Evolutionary conservation across 345 rosid genomes (phyloP), one percentile per base, ranked within the genome.

Genomic region (Hibiscus syriacus): DNA sequence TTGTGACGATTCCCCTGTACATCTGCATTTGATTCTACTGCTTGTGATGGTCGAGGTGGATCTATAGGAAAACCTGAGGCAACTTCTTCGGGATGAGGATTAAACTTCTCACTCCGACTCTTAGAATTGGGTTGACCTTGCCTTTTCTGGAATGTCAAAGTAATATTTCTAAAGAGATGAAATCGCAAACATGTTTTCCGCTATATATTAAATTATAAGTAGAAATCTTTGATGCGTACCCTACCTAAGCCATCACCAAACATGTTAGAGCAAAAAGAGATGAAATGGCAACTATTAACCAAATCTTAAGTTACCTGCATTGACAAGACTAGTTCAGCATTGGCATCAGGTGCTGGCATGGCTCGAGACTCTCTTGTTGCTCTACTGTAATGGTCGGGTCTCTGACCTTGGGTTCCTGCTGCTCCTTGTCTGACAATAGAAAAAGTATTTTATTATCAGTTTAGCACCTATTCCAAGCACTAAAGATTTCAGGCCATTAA

Each of bases 1-100:
- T 87, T 90, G 66, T 81, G 89, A 69, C 79, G 81, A 72, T 82
- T 83, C 19, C 86, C 92, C 45, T 77, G 88, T 64, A 86, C 65
- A 66, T 83, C 92, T 29, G 76, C 73, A 73, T 72, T 82, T 66
- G 87, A 75, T 66, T 90, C 98, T 63, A 74, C 73, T 23, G 78
- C 86, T 66, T 90, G 97, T 39, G 98, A 88, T 63, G 87, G 78
- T 76, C 95, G 86, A 58, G 97, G 97, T 25, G 99, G 99, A 71
- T 94, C 99, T 2, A 94, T 87, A 6, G 99, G 99, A 77, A 94
- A 94, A 54, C 99, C 99, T 32, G 99, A 94, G 56, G 99, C 99
- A 73, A 84, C 97, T 71, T 94, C 99, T 81, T 90, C 99, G 27
- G 85, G 95, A 83, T 90, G 90, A 73, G 97, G 97, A 78, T 94